Evolutionary conservation across 1,284 basidiomycete genomes (phyloP), one percentile per base, ranked within the genome.

Genomic region (Moniliophthora roreri): DNA sequence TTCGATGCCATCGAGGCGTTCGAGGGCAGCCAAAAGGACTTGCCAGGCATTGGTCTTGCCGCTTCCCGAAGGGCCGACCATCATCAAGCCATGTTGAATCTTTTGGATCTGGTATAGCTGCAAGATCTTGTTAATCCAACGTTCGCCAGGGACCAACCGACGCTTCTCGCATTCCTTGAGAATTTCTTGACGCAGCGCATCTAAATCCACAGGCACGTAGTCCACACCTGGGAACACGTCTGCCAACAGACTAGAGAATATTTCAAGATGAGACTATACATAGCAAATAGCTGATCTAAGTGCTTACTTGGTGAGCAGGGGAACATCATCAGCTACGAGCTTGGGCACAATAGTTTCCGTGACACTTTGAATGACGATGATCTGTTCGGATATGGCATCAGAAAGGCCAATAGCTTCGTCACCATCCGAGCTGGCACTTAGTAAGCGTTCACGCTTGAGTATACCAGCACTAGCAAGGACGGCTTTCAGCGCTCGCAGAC

Each of bases 41-140:
- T 91, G 90, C 96, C 97, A 99, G 0, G 97, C 96, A 62, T 95
- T 92, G 6, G 92, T 97, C 76, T 99, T 99, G 39, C 97, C 98
- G 40, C 85, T 95, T 13, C 96, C 97, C 4, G 98, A 97, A 0
- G 96, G 88, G 1, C 97, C 97, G 48, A 99, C 97, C 91, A 99
- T 96, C 95, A 99, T 99, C 51, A 99, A 79, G 72, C 97, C 97
- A 69, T 99, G 98, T 63, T 98, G 95, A 58, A 99, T 99, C 77
- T 96, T 98, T 73, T 99, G 97, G 55, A 99, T 98, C 71, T 98
- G 97, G 70, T 98, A 99, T 11, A 99, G 81, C 70, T 99, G 97
- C 23, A 99, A 77, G 58, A 99, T 95, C 78, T 99, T 99, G 63
- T 88, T 84, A 49, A 94, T 81, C 96, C 98, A 99, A 21, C 86